phyloP scores from a whole-genome alignment of 176 grass and related monocot species.

The Bromus sterilis region DNA sequence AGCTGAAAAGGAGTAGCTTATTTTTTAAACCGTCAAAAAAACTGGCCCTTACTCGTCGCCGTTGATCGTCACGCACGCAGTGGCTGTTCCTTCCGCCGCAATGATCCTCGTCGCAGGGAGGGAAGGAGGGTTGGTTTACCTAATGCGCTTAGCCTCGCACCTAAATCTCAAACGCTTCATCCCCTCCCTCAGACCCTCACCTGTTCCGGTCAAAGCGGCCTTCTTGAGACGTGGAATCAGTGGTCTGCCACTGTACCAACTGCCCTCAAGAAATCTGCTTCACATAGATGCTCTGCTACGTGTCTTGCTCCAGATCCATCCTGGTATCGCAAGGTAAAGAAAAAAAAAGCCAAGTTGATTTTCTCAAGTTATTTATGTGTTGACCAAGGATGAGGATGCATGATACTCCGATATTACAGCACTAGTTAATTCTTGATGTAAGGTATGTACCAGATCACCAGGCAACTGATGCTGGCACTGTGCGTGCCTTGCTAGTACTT shows the following conservation, averaged over 20 bases:
- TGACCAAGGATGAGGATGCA: not conserved
- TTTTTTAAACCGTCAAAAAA: too few species aligned
- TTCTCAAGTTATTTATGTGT: not conserved
- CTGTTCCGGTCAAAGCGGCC: constrained; percentile 32
- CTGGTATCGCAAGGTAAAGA: not conserved
- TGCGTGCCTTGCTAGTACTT: not conserved
- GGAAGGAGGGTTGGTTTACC: constrained; percentile 39
- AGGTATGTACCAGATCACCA: not conserved
- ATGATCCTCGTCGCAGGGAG: not conserved
- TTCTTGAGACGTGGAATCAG: constrained; percentile 41
- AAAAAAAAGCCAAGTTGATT: not conserved
- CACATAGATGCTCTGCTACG: not conserved
- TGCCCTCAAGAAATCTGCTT: constrained; percentile 1
- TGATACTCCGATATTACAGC: not conserved
- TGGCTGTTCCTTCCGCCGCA: not conserved
- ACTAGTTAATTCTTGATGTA: not conserved
- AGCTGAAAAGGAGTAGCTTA: too few species aligned
- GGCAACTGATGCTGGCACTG: not conserved
- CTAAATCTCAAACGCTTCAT: constrained; percentile 22
- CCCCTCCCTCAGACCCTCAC: not conserved
- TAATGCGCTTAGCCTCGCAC: constrained; percentile 34
- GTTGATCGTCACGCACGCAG: not conserved
- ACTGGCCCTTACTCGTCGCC: not conserved
- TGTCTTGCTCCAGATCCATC: not conserved
- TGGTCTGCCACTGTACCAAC: constrained; percentile 26